phyloP scores from a whole-genome alignment of 164 flowering plant species.

The Pachysandra terminalis region DNA sequence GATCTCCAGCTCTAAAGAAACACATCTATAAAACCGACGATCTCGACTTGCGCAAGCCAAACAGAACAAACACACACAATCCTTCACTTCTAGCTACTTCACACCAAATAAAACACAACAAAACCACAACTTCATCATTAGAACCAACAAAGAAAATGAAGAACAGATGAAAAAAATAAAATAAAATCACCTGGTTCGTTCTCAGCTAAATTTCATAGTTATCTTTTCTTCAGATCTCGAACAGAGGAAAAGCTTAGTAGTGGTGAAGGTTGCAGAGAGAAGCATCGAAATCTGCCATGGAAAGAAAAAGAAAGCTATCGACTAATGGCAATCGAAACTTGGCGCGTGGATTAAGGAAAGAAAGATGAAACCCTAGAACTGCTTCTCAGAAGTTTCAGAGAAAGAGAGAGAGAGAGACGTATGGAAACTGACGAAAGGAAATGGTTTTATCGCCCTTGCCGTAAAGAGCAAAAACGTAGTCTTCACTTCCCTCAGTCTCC shows the following conservation, averaged over 20 bases:
- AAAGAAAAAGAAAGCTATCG: neutral
- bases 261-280: neutral
- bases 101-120: neutral
- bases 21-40: neutral
- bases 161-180: neutral
- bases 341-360: conserved; percentile 5
- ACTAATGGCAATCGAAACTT: neutral
- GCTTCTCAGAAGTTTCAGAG: conserved; percentile 8
- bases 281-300: conserved; percentile 1
- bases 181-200: conserved; percentile 7
- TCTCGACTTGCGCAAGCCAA: neutral
- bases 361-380: conserved; percentile 18
- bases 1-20: neutral
- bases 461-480: neutral
- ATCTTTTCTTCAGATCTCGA: conserved; percentile 8
- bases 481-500: no score
- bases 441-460: conserved; percentile 7
- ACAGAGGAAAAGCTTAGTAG: neutral
- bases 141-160: neutral
- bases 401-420: conserved; percentile 4
- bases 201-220: neutral
- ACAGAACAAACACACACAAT: neutral
- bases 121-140: neutral
- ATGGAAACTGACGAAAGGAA: neutral
- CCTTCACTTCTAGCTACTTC: neutral